A percentile compares a stretch with the other conserved stretches of the same genome.
These are phyloP conservation scores for Sporothrix mexicana DNA, from an alignment of 2,329 filamentous ascomycete genomes.

Conservation along the genomic window DNA sequence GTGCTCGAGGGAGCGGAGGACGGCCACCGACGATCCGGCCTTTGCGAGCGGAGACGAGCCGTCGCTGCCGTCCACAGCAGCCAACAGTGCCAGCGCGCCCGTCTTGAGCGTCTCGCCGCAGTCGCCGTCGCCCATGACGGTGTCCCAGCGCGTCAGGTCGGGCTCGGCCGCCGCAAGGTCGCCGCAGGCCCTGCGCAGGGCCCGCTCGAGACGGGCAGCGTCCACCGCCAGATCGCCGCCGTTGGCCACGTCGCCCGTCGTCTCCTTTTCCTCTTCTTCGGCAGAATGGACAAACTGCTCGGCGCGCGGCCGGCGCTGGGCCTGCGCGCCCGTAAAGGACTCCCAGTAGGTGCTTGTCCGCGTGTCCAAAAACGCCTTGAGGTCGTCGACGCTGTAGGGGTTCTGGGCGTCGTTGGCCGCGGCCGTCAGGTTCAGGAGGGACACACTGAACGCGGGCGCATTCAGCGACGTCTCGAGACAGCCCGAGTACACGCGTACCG, in stretches of 20 bases:
- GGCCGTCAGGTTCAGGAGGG: constrained; percentile 64
- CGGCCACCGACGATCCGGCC: constrained; percentile 54
- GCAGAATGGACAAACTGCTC: constrained; percentile 51
- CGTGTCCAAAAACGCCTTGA: constrained; percentile 69
- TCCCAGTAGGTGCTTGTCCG: constrained; percentile 65
- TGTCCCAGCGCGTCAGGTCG: constrained; percentile 67
- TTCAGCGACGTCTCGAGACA: constrained; percentile 75
- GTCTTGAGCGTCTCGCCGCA: constrained; percentile 67
- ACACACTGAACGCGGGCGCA: constrained; percentile 72
- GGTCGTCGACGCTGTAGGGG: constrained; percentile 56
- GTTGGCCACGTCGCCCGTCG: not conserved
- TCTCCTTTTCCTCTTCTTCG: constrained; percentile 48
- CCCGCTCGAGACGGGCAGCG: constrained; percentile 57
- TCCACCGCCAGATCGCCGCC: constrained; percentile 57
- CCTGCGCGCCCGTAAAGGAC: constrained; percentile 56
- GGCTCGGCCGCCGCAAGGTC: constrained; percentile 64
- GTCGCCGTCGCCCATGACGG: constrained; percentile 68
- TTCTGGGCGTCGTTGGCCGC: constrained; percentile 50
- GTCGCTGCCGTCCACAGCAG: constrained; percentile 48
- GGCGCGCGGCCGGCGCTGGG: constrained; percentile 51
- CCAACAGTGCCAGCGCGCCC: constrained; percentile 56
- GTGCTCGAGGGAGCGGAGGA: constrained; percentile 58
- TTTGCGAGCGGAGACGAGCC: constrained; percentile 45
- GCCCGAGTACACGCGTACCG: constrained; percentile 63
- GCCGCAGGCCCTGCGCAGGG: constrained; percentile 60